Evolutionary conservation across 768 basidiomycete species (phyloP).

Genomic region (Calocera cornea): DNA sequence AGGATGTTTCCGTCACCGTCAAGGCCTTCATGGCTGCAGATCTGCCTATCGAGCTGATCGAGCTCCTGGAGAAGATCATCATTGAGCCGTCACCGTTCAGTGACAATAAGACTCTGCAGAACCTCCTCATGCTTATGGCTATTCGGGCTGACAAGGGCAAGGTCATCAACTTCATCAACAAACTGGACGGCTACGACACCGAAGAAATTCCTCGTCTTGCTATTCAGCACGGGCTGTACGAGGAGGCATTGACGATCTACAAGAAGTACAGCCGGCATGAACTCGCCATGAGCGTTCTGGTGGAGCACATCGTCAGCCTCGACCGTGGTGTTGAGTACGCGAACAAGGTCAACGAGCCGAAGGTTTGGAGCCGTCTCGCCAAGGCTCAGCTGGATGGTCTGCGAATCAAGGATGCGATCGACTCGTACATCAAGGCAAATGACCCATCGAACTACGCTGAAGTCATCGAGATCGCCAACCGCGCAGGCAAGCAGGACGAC

Average conservation of each 20-base stretch:
- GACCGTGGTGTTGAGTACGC: conserved; percentile 95
- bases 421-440: conserved; percentile 96
- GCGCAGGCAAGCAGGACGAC: conserved; percentile 85
- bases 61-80: conserved; percentile 95
- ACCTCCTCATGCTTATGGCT: conserved; percentile 84
- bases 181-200: conserved; percentile 87
- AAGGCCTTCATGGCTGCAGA: conserved; percentile 96
- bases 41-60: conserved; percentile 91
- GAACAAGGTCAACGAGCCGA: conserved; percentile 88
- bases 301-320: conserved; percentile 95
- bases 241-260: conserved; percentile 94
- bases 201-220: conserved; percentile 94
- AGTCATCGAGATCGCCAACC: conserved; percentile 90
- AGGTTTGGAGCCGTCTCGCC: conserved; percentile 94
- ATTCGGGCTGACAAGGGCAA: conserved; percentile 97
- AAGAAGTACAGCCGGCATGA: conserved; percentile 94
- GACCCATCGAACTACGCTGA: conserved; percentile 89
- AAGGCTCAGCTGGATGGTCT: conserved; percentile 98
- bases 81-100: conserved; percentile 94
- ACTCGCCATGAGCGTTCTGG: conserved; percentile 91
- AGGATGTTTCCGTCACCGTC: conserved; percentile 96
- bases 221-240: conserved; percentile 86
- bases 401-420: conserved; percentile 94
- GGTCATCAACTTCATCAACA: conserved; percentile 95
- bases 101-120: conserved; percentile 94